These are phyloP conservation scores for Simplicillium sp. DNA, from an alignment of 2,329 filamentous ascomycete genomes.

Conservation along the genomic window DNA sequence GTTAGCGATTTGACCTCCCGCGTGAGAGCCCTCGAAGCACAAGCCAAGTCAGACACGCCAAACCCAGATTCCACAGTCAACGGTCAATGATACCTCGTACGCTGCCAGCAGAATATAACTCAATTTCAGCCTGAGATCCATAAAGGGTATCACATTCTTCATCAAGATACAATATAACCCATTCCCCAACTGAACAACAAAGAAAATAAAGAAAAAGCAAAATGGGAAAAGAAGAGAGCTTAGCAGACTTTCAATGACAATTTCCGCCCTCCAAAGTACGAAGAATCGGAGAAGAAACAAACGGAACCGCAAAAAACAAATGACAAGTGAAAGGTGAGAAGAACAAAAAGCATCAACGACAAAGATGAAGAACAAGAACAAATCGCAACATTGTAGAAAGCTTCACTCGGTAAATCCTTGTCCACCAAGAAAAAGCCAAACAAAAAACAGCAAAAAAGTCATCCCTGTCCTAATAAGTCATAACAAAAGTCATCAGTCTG, in stretches of 20 bases:
- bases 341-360: neutral
- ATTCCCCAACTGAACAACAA: constrained; percentile 3
- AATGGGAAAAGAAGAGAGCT: neutral
- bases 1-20: constrained; percentile 70
- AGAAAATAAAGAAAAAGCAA: constrained; percentile 1
- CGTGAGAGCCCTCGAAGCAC: constrained; percentile 49
- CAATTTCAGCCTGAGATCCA: no score
- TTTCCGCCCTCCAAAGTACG: no score
- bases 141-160: no score
- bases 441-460: no score
- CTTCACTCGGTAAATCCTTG: neutral
- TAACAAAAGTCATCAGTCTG: no score
- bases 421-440: no score
- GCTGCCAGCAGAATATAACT: neutral
- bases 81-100: constrained; percentile 5
- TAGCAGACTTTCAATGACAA: constrained; percentile 3
- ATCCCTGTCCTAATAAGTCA: no score
- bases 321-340: no score
- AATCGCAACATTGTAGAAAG: neutral
- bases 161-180: neutral
- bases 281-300: constrained; percentile 5
- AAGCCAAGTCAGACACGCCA: constrained; percentile 8
- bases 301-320: no score
- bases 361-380: no score
- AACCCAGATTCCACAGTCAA: constrained; percentile 1